Percentiles rank a stretch among this genome's conserved stretches.
These are phyloP conservation scores for Plasmodium malariae DNA, from an alignment of 169 alveolate species.

Conservation along the genomic window DNA sequence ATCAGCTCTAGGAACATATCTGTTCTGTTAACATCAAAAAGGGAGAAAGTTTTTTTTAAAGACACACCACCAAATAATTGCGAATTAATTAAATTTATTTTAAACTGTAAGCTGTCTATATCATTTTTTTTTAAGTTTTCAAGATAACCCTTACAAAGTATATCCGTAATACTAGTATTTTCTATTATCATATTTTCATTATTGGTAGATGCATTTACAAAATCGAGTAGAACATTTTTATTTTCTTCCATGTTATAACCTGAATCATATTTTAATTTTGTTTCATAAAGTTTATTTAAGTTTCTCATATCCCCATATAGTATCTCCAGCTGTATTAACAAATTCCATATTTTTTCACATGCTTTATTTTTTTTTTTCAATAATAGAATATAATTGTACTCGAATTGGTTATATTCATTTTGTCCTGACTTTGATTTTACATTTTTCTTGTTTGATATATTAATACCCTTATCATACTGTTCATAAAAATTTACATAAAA, in stretches of 20 bases:
- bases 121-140: constrained; percentile 73
- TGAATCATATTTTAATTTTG: constrained; percentile 58
- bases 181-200: constrained; percentile 28
- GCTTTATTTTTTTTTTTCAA: constrained; percentile 66
- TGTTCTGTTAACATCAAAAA: constrained; percentile 18
- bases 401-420: constrained; percentile 63
- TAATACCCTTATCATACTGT: constrained; percentile 22
- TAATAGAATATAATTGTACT: constrained; percentile 36
- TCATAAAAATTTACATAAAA: constrained; percentile 40
- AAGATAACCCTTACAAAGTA: constrained; percentile 65
- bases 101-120: constrained; percentile 46
- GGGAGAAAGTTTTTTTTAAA: constrained; percentile 35
- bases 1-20: not conserved
- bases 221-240: constrained; percentile 53
- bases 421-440: constrained; percentile 20
- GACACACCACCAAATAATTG: constrained; percentile 65
- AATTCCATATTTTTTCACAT: constrained; percentile 53
- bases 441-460: not conserved
- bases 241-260: constrained; percentile 76
- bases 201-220: constrained; percentile 12
- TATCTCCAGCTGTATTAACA: constrained; percentile 58
- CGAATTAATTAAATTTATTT: constrained; percentile 52
- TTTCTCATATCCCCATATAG: constrained; percentile 55
- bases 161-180: constrained; percentile 33
- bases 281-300: constrained; percentile 45